Evolutionary conservation across 768 basidiomycete species (phyloP), one percentile per base, ranked within the genome.

Genomic region (Tylopilus sp.): DNA sequence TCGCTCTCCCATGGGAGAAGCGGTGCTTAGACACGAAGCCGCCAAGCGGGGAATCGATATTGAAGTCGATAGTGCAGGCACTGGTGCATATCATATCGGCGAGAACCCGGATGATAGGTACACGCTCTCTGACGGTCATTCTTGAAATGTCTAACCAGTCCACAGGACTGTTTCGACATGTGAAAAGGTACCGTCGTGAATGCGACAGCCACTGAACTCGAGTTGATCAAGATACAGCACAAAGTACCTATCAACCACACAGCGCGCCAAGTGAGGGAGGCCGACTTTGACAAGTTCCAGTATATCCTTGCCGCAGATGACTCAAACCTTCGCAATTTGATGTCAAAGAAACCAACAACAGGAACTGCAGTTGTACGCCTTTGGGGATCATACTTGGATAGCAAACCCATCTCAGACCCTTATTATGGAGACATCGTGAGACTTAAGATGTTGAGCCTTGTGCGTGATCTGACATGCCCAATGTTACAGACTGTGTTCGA

Each of bases 1-100:
- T 65, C 85, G 93, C 30, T 92, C 90, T 22, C 92, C 93, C 0
- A 91, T 96, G 84, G 93, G 92, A 28, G 91, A 94, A 72, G 93
- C 92, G 3, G 89, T 95, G 22, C 77, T 95, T 28, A 76, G 73
- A 54, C 78, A 90, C 49, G 78, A 83, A 52, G 89, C 87, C 10
- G 71, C 75, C 45, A 78, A 84, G 61, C 83, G 88, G 30, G 83
- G 82, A 13, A 63, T 90, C 36, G 78, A 85, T 45, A 76, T 94
- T 55, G 62, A 68, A 13, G 87, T 94, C 28, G 91, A 94, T 60
- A 92, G 89, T 46, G 88, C 87, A 59, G 92, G 92, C 2, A 96
- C 92, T 1, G 84, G 83, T 11, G 86, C 80, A 14, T 95, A 93
- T 68, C 93, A 97, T 61, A 68, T 84, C 31, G 91, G 87, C 2